Percentiles rank a stretch among this genome's conserved stretches.
phyloP scores from a whole-genome alignment of 2,329 filamentous ascomycete genomes.

The Aspergillus caelatus region DNA sequence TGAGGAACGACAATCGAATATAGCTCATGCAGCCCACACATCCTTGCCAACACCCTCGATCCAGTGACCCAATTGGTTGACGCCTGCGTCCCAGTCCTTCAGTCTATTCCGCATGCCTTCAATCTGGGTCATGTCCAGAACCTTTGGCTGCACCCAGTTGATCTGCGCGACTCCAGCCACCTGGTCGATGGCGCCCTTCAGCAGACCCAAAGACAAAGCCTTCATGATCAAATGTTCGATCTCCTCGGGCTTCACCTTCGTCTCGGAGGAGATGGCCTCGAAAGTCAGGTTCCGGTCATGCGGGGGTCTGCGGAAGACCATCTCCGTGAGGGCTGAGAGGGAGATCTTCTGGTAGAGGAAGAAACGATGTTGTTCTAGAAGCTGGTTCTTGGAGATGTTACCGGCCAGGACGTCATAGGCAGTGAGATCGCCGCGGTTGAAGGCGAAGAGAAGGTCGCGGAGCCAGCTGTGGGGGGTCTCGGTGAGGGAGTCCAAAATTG shows the following conservation, averaged over 20 bases:
- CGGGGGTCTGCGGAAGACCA: conserved; percentile 91
- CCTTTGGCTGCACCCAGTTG: conserved; percentile 98
- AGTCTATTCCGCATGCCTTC: conserved; percentile 85
- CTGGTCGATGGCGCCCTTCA: conserved; percentile 93
- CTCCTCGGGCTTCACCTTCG: conserved; percentile 85
- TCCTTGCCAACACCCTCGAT: conserved; percentile 93
- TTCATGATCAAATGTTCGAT: conserved; percentile 99
- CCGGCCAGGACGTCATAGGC: conserved; percentile 82
- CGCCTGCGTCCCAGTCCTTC: conserved; percentile 92
- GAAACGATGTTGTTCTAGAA: conserved; percentile 76
- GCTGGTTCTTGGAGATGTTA: conserved; percentile 76
- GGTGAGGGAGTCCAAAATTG: conserved; percentile 83
- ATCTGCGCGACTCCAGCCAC: conserved; percentile 92
- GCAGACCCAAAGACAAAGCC: conserved; percentile 87
- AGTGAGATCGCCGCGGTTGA: conserved; percentile 90
- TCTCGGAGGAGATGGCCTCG: conserved; percentile 82
- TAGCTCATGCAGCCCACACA: conserved; percentile 80
- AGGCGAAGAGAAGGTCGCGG: conserved; percentile 92
- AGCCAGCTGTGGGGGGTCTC: conserved; percentile 82
- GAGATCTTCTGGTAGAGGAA: conserved; percentile 98
- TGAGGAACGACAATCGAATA: neutral
- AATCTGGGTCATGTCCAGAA: conserved; percentile 93
- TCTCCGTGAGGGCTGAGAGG: conserved; percentile 91
- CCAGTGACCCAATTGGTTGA: conserved; percentile 96
- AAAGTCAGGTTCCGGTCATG: conserved; percentile 97